Base-by-base conservation (phyloP, 345 rosid genomes). In the Acer saccharum region DNA sequence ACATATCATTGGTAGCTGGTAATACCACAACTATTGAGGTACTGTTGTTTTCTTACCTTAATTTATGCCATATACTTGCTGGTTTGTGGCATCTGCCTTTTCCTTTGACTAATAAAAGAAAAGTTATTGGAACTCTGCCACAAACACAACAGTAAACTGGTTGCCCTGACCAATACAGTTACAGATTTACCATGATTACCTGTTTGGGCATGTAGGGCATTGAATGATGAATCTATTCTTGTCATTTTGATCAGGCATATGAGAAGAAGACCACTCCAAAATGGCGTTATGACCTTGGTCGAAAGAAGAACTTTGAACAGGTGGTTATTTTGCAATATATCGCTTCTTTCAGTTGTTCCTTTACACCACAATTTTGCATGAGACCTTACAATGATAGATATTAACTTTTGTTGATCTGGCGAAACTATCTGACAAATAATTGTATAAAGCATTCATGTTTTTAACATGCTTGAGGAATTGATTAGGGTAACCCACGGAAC, bases 1-100 rank as follows among this genome's bases (percentile, higher is more conserved):
- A 96, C 82, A 81, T 92, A 69, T 92, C 98, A 0, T 83, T 96
- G 68, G 98, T 96, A 44, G 80, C 91, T 77, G 92, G 87, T 48
- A 96, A 96, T 80, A 96, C 99, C 74, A 94, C 99, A 69, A 96
- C 98, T 52, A 96, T 94, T 77, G 98, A 96, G 99, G 98, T 94
- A 88, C 58, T 69, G 44, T 29, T 68, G 54, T 57, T 46, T 78
- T 69, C 57, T 68, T 76, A 1, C 27, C 21, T 25, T 35, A 73
- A 21, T 10, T 21, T 68, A 16, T 69, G 18, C 68, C 57, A 66
- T 41, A 50, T 52, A 27, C 20, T 75, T 32, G 2, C 29, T 66
- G 54, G 16, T 32, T 66, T 52, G 8, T 52, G 41, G 62, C 41
- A 25, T 70, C 13, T 65, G 17, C 69, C 69, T 35, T 14, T 65